Conservation (phyloP, 2,329 filamentous ascomycete genomes). For the Stromatinia cepivora region DNA sequence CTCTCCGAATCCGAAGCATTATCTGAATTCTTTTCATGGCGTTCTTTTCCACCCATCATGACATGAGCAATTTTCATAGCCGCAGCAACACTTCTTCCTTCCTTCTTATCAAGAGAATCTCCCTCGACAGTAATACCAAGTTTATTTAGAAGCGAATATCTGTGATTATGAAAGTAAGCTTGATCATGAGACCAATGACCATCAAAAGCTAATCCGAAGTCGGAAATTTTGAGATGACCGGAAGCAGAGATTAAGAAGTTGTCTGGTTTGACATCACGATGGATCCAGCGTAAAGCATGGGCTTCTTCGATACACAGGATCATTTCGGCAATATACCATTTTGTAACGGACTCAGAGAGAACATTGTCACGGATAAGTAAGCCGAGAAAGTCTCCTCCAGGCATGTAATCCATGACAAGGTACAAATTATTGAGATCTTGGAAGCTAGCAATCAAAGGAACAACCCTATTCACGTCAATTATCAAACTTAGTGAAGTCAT, state of each 20-base stretch:
- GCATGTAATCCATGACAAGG: slow-evolving; percentile 97
- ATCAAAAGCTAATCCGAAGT: slow-evolving; percentile 94
- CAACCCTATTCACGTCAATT: slow-evolving; percentile 57
- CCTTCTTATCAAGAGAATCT: slow-evolving; percentile 67
- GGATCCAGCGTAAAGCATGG: slow-evolving; percentile 85
- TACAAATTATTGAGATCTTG: slow-evolving; percentile 84
- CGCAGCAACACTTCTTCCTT: slow-evolving; percentile 47
- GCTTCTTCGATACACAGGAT: slow-evolving; percentile 91
- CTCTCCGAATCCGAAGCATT: slow-evolving; percentile 44
- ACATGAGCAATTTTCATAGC: slow-evolving; percentile 44
- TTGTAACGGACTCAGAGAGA: slow-evolving; percentile 73
- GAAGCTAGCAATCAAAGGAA: slow-evolving; percentile 84
- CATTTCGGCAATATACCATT: slow-evolving; percentile 94
- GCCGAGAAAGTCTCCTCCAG: slow-evolving; percentile 90
- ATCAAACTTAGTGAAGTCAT: neutral
- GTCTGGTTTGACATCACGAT: slow-evolving; percentile 94
- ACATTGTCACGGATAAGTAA: slow-evolving; percentile 82
- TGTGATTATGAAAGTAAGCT: slow-evolving; percentile 79
- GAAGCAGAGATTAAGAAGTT: slow-evolving; percentile 90
- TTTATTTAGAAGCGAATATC: slow-evolving; percentile 75
- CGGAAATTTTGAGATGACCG: slow-evolving; percentile 91
- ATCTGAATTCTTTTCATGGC: slow-evolving; percentile 43
- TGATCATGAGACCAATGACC: slow-evolving; percentile 94
- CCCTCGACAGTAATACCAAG: slow-evolving; percentile 73
- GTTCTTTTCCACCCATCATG: slow-evolving; percentile 45